Percentiles rank a stretch among this genome's conserved stretches.
Evolutionary conservation across 2,329 filamentous ascomycete species (phyloP).

Genomic region (Chaetomium globosum): DNA sequence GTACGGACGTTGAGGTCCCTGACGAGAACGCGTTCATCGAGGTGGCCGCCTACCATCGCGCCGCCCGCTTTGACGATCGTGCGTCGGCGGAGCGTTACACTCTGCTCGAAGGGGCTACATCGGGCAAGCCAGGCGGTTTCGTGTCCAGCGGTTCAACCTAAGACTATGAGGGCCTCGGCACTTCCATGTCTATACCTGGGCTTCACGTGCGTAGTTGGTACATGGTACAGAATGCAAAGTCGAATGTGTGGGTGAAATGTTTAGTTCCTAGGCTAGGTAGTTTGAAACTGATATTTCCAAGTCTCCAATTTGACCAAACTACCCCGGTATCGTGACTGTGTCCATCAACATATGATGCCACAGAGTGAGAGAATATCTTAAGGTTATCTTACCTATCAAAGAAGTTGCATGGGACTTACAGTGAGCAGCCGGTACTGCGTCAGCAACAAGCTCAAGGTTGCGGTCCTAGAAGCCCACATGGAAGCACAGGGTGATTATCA

Average conservation of each 20-base stretch:
- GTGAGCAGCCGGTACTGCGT: too few species aligned
- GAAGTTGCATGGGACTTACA: too few species aligned
- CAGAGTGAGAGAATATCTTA: too few species aligned
- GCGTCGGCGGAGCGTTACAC: background rate
- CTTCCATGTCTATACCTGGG: rapidly evolving
- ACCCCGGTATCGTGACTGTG: too few species aligned
- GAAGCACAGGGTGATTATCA: too few species aligned
- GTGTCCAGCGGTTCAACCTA: background rate
- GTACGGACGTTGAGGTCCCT: background rate
- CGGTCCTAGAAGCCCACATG: too few species aligned
- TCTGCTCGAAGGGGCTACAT: background rate
- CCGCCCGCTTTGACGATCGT: background rate
- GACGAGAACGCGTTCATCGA: background rate
- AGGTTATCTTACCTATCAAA: too few species aligned
- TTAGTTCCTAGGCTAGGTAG: background rate
- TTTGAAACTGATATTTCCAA: too few species aligned
- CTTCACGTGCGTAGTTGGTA: background rate
- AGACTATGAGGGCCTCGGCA: background rate
- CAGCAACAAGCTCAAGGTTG: too few species aligned
- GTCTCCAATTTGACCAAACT: too few species aligned
- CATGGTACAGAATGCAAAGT: background rate
- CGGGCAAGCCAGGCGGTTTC: background rate
- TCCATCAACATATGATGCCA: too few species aligned
- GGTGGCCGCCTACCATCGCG: background rate
- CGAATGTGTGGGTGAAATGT: background rate